Base-by-base conservation (phyloP, 164 flowering plant species). In the Chloranthus sessilifolius region DNA sequence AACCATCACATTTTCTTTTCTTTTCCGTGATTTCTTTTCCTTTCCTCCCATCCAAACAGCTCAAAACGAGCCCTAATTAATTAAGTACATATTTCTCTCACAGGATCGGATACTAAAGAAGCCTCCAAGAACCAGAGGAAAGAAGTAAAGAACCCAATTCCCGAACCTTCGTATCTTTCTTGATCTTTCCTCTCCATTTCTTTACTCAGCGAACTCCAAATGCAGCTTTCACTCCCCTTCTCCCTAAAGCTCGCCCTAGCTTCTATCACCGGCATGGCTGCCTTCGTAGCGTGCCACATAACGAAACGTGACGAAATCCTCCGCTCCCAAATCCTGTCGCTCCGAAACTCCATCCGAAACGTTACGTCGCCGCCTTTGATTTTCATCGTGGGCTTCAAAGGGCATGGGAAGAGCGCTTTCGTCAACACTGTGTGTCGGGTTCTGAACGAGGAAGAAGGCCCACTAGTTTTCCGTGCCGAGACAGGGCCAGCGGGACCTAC, bases 321-420 rank as follows among this genome's bases (percentile, higher is more conserved):
- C 41, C 21, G 17, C 2, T 1, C 34, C 21, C 55, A 38, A 17
- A 2, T 9, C 21, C 1, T 23, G 31, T 30, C 36, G 7, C 36
- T 51, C 55, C 43, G 44, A 14, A 7, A 37, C 44, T 7, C 55
- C 14, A 31, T 51, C 3, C 43, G 23, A 1, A 5, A 20, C 38
- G 15, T 33, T 5, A 9, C 16, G 15, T n/a, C 8, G n/a, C 33
- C 44, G 15, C 55, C 55, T 3, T 15, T 21, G 21, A 51, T 51
- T 21, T 25, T 17, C 44, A n/a, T 51, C 22, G 1, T 51, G 1
- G 55, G 55, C 12, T 38, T 24, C 55, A 24, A 28, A 22, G 55
- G 44, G 23, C 55, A 37, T 16, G 55, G 55, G 43, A 51, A 51
- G 55, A 51, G 55, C 44, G 12, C 55, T 31, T 39, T 51, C 44